Base-by-base conservation (phyloP, 805 yeast genomes). In the Hanseniaspora occidentalis region DNA sequence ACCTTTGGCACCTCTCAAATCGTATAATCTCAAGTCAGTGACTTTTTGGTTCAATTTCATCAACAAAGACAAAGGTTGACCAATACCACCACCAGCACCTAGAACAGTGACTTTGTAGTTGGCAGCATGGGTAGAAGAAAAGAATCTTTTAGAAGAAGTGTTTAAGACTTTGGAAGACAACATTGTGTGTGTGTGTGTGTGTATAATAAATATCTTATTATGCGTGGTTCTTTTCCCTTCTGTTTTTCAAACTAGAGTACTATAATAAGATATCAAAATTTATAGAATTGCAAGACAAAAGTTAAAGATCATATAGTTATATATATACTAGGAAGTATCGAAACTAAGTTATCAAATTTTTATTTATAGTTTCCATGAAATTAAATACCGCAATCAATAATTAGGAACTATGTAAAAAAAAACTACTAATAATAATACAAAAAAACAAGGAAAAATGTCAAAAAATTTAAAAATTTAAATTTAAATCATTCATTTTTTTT, bases 21-120 rank as follows among this genome's bases (percentile, higher is more conserved):
- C 97, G 70, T 83, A 88, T 43, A 88, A 70, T 45, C 92, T 75
- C 61, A 88, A 71, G 51, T 79, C 81, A 40, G 94, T 81, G 47
- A 88, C 95, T 66, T 83, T 78, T 65, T 73, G 80, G 77, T 85
- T 84, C 59, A 82, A 72, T 70, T 89, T 88, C 69, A 88, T 64
- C 58, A 89, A 72, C 45, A 84, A 68, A 37, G 89, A 82, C 51
- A 82, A 65, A 46, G 94, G 94, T 67, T 81, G 89, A 49, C 97
- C 97, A 64, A 88, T 89, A 65, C 97, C 97, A 69, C 97, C 88
- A 50, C 77, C 79, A 50, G 88, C 89, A 64, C 89, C 89, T 55
- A 79, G 65, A 43, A 81, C 85, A 61, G 86, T 68, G 43, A 81
- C 88, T 64, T 80, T 80, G 72, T 80, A 81, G 55, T 83, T 78